Base-by-base conservation (phyloP, 345 rosid genomes). In the Combretum micranthum region DNA sequence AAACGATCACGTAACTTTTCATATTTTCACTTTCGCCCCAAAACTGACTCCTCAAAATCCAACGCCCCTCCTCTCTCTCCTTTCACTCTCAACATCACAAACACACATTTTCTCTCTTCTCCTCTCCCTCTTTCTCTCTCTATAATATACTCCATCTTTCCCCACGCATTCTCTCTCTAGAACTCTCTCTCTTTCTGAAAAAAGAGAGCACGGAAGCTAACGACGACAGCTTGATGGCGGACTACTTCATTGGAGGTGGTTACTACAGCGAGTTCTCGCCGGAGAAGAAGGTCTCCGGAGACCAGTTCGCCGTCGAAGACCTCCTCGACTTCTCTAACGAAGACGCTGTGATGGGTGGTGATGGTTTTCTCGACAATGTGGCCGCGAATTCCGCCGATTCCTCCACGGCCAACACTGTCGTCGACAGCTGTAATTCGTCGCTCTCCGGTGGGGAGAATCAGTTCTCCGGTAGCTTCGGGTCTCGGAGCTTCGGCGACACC, bases 281-380 rank as follows among this genome's bases (percentile, higher is more conserved):
- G 20, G 84, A 71, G 66, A 81, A 67, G 66, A 67, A 65, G 64
- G 37, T 56, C 37, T 20, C 59, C 1, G 76, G 75, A 22, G 85
- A 80, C 32, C 72, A 69, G 44, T 86, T 83, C 72, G 70, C 69
- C 20, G 73, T 86, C 14, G 88, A 85, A 50, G 93, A 85, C 67
- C 88, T 85, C 52, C 75, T 85, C 12, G 80, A 82, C 62, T 85
- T 85, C 58, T 77, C 93, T 13, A 83, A 80, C 61, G 88, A 78
- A 0, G 88, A 85, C 43, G 68, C 64, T 19, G 37, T 66, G 14
- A 56, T 56, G 71, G 76, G 52, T 14, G 60, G 69, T 42, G 80
- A 65, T 19, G 72, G 69, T 1, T 73, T 77, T 53, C 63, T 83
- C 23, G 84, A 75, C 20, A 75, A 63, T 59, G 68, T 53, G n/a